Evolutionary conservation across 192 early-diverging fungal species (phyloP).

Genomic region (Glomus cerebriforme): DNA sequence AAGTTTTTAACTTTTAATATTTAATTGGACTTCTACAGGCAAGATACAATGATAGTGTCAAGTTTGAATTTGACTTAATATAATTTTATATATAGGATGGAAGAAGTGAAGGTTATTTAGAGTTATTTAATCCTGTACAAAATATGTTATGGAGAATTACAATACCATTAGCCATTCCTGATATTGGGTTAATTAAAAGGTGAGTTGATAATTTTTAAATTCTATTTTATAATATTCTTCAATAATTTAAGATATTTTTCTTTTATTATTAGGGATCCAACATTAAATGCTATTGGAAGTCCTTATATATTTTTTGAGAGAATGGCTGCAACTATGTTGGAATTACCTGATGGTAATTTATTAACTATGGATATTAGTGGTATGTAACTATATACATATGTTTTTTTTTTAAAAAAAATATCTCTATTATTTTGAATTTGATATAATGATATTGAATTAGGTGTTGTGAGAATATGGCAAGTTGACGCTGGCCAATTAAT

Average conservation of each 20-base stretch:
- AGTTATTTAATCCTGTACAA: constrained; percentile 52
- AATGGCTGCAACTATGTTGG: constrained; percentile 52
- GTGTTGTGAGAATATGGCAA: constrained; percentile 60
- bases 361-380: constrained; percentile 64
- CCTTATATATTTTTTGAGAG: constrained; percentile 46
- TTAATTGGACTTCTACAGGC: no score
- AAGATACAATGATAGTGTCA: no score
- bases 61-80: not conserved
- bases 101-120: constrained; percentile 55
- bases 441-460: not conserved
- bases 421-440: not conserved
- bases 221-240: not conserved
- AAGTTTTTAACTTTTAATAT: constrained; percentile 21
- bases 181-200: not conserved
- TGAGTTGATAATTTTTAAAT: not conserved
- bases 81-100: constrained; percentile 44
- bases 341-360: constrained; percentile 53
- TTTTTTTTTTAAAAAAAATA: not conserved
- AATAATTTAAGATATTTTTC: not conserved
- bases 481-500: constrained; percentile 55
- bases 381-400: not conserved
- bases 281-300: constrained; percentile 36
- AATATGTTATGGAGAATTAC: constrained; percentile 55
- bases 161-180: constrained; percentile 52
- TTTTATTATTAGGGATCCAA: constrained; percentile 26